Evolutionary conservation across 1,284 basidiomycete species (phyloP).

Genomic region (Ustilago curta): DNA sequence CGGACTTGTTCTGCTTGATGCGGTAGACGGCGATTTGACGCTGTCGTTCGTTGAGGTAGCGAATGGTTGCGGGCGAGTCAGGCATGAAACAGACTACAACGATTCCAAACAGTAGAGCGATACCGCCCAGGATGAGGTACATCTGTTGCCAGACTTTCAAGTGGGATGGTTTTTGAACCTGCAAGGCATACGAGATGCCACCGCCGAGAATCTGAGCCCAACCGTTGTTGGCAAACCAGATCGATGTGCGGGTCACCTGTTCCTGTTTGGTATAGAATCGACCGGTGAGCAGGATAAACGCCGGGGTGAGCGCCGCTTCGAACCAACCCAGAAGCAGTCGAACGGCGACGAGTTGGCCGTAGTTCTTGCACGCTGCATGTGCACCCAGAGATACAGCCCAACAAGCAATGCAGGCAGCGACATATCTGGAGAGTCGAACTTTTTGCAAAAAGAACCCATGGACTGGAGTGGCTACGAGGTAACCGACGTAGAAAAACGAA

Average conservation of each 20-base stretch:
- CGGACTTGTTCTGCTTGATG: constrained; percentile 74
- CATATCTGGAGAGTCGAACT: constrained; percentile 62
- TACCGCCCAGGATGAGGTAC: constrained; percentile 60
- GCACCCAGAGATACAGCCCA: constrained; percentile 70
- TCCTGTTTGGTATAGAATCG: constrained; percentile 59
- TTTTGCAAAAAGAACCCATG: constrained; percentile 48
- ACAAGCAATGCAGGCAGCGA: constrained; percentile 56
- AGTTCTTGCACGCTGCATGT: constrained; percentile 62
- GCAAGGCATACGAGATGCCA: constrained; percentile 58
- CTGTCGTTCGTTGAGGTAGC: constrained; percentile 72
- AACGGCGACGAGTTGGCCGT: constrained; percentile 51
- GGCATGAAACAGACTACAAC: constrained; percentile 55
- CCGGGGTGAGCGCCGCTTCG: constrained; percentile 59
- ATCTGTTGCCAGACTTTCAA: constrained; percentile 61
- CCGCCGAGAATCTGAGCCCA: constrained; percentile 63
- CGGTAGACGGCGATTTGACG: constrained; percentile 74
- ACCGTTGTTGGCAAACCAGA: constrained; percentile 64
- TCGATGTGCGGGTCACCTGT: constrained; percentile 48
- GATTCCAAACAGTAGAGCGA: constrained; percentile 55
- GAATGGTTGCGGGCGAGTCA: constrained; percentile 47
- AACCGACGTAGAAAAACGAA: constrained; percentile 65
- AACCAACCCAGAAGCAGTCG: constrained; percentile 66
- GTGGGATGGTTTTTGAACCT: constrained; percentile 30
- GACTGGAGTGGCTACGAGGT: constrained; percentile 47
- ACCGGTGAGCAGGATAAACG: constrained; percentile 59